These are phyloP conservation scores for Mycocentrospora acerina DNA, from an alignment of 2,329 filamentous ascomycete species.

Conservation along the genomic window DNA sequence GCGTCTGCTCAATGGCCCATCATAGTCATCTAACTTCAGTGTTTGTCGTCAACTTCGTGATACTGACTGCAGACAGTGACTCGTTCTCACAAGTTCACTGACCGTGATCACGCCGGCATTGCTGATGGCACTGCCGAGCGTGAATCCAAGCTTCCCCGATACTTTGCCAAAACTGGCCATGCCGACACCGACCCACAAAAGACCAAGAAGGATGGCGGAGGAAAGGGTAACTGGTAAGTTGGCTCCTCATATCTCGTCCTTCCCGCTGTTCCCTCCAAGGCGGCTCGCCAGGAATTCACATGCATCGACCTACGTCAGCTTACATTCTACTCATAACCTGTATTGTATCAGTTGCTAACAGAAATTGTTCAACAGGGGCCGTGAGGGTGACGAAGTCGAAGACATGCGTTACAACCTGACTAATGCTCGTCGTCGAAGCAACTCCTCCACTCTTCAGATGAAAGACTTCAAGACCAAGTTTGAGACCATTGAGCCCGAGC, in stretches of 20 bases:
- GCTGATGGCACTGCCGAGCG: slow-evolving; percentile 71
- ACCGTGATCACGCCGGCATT: slow-evolving; percentile 82
- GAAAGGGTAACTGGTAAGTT: slow-evolving; percentile 89
- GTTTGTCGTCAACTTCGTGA: background rate
- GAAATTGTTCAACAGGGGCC: slow-evolving; percentile 64
- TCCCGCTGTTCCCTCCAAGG: too few species aligned
- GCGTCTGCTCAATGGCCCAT: slow-evolving; percentile 1
- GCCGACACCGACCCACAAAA: slow-evolving; percentile 83
- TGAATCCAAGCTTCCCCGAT: slow-evolving; percentile 80
- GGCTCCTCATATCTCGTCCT: slow-evolving; percentile 1
- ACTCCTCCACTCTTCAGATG: slow-evolving; percentile 75
- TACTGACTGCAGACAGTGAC: slow-evolving; percentile 67
- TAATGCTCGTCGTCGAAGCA: slow-evolving; percentile 88
- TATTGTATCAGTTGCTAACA: slow-evolving; percentile 16
- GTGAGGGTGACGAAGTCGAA: slow-evolving; percentile 77
- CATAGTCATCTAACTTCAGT: too few species aligned
- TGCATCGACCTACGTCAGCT: background rate
- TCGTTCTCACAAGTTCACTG: slow-evolving; percentile 93
- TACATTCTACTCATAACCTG: background rate
- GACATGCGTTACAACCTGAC: slow-evolving; percentile 81
- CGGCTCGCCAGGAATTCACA: background rate
- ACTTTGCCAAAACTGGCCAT: slow-evolving; percentile 86
- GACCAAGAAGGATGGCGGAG: slow-evolving; percentile 93
- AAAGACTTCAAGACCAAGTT: slow-evolving; percentile 95
- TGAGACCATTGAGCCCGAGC: slow-evolving; percentile 83